A percentile compares a stretch with the other conserved stretches of the same genome.
phyloP scores from a whole-genome alignment of 345 rosid species.

The Camelina sativa region DNA sequence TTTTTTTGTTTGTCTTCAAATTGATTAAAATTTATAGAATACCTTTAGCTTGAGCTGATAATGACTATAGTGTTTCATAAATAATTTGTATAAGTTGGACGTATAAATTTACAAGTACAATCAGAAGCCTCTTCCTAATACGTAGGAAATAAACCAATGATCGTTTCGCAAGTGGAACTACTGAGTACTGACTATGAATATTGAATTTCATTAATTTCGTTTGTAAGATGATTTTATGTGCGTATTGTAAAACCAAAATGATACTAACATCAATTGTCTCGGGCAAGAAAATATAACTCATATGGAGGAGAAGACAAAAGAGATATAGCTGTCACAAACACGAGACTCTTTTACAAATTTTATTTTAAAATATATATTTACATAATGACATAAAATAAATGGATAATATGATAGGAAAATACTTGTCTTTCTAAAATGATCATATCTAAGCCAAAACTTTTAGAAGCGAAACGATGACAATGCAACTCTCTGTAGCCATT shows the following conservation, averaged over 20 bases:
- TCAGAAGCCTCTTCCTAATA: constrained; percentile 30
- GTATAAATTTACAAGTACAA: constrained; percentile 32
- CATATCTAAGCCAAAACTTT: constrained; percentile 32
- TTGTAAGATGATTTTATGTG: constrained; percentile 8
- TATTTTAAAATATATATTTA: constrained; percentile 2
- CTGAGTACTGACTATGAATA: constrained; percentile 9
- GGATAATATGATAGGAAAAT: constrained; percentile 30
- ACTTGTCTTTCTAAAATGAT: constrained; percentile 32
- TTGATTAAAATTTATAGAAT: constrained; percentile 9
- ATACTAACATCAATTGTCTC: constrained; percentile 20
- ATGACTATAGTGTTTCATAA: constrained; percentile 3
- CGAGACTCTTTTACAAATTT: constrained; percentile 39
- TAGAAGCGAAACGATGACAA: constrained; percentile 39
- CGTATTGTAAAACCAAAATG: constrained; percentile 30
- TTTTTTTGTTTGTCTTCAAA: neutral
- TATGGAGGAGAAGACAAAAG: constrained; percentile 39
- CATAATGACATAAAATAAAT: constrained; percentile 8
- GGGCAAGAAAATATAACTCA: constrained; percentile 21
- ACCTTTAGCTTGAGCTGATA: neutral
- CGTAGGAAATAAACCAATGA: constrained; percentile 36
- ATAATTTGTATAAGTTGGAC: constrained; percentile 5
- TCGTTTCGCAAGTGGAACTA: constrained; percentile 22
- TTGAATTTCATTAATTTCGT: constrained; percentile 10
- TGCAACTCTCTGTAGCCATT: constrained; percentile 39
- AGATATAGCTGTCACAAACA: constrained; percentile 46